Percentiles rank a stretch among this genome's conserved stretches.
phyloP scores from a whole-genome alignment of 768 basidiomycete genomes.

The Tylopilus rubrobrunneus region DNA sequence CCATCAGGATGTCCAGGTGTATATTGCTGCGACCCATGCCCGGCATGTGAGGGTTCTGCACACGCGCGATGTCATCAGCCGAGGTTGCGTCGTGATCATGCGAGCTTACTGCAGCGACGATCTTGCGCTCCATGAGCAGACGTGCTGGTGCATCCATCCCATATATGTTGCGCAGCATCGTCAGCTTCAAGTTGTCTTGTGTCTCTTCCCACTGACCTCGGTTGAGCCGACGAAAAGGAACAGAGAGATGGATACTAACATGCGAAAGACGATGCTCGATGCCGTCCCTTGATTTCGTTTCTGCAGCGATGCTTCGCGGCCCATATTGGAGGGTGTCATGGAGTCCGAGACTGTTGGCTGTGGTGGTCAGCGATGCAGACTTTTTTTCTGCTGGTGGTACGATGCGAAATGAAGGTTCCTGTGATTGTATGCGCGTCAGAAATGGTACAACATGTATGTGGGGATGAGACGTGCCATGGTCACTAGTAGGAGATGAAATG shows the following conservation, averaged over 20 bases:
- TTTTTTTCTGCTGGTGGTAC: conserved; percentile 55
- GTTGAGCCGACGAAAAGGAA: not conserved
- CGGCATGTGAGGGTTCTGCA: conserved; percentile 65
- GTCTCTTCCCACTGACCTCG: conserved; percentile 83
- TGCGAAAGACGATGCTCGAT: conserved; percentile 73
- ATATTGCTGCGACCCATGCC: conserved; percentile 68
- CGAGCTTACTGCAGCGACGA: conserved; percentile 61
- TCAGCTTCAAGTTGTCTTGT: conserved; percentile 83
- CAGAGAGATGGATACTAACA: conserved; percentile 40
- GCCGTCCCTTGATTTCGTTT: conserved; percentile 57
- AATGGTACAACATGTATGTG: not conserved
- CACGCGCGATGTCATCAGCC: not conserved
- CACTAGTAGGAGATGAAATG: conserved; percentile 1
- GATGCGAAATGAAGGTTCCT: conserved; percentile 57
- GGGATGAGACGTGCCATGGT: conserved; percentile 19
- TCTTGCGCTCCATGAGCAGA: conserved; percentile 89
- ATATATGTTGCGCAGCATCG: conserved; percentile 75
- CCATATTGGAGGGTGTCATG: conserved; percentile 90
- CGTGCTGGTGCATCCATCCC: conserved; percentile 90
- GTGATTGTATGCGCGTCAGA: not conserved
- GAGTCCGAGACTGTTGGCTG: conserved; percentile 70
- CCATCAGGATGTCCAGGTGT: conserved; percentile 90
- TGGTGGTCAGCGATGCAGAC: conserved; percentile 63
- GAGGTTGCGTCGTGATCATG: not conserved
- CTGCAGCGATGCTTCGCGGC: conserved; percentile 72